phyloP scores from a whole-genome alignment of 23 red algal species.

The Cyanidium caldarium region DNA sequence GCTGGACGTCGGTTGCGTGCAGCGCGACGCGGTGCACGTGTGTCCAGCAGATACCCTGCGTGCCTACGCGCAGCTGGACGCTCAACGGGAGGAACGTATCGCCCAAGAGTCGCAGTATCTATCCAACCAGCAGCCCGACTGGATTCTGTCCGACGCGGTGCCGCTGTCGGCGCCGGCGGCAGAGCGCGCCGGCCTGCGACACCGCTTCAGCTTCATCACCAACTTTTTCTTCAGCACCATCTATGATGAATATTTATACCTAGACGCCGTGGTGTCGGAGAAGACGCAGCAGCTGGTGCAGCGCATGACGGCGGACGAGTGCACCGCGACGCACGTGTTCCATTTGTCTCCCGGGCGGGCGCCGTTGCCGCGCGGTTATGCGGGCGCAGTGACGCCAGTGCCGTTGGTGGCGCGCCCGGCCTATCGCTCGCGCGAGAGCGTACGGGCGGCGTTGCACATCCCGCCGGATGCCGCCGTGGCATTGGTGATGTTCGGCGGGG shows the following conservation, averaged over 20 bases:
- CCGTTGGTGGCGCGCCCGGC: neutral
- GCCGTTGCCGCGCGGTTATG: neutral
- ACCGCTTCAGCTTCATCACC: neutral
- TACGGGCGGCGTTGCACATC: neutral
- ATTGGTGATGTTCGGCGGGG: neutral
- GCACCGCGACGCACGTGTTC: neutral
- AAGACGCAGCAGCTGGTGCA: neutral
- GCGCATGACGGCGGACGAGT: neutral
- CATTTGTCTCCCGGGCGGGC: neutral
- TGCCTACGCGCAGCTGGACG: neutral
- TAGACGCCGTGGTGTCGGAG: neutral
- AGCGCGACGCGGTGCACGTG: neutral
- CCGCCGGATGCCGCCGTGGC: neutral
- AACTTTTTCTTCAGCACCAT: conserved; percentile 5
- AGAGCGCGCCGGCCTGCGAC: neutral
- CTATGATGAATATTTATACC: neutral
- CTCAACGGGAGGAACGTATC: neutral
- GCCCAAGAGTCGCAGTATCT: neutral
- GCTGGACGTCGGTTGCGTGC: conserved; percentile 5
- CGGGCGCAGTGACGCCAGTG: neutral
- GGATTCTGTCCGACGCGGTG: neutral
- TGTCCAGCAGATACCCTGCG: neutral
- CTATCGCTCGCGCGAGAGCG: neutral
- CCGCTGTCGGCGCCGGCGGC: neutral
- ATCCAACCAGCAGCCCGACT: neutral